Evolutionary conservation across 768 basidiomycete species (phyloP).

Genomic region (Termitomyces eurrhizus): DNA sequence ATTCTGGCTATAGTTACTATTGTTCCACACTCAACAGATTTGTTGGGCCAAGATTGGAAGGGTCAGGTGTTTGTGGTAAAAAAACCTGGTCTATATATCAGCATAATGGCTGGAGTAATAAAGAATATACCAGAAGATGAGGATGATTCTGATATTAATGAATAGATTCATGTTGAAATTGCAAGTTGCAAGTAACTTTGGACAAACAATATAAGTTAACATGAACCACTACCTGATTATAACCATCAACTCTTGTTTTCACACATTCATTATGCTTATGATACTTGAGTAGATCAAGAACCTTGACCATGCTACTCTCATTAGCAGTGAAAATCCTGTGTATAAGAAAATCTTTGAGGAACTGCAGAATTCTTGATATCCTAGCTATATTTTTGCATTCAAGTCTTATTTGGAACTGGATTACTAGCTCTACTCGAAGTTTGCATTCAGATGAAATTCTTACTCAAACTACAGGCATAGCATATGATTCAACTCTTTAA

Average conservation of each 20-base stretch:
- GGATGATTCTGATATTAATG: no score
- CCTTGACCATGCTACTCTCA: constrained; percentile 15
- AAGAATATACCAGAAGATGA: no score
- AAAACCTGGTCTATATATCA: constrained; percentile 15
- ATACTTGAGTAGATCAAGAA: constrained; percentile 6
- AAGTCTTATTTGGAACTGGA: neutral
- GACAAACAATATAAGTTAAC: neutral
- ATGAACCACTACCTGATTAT: neutral
- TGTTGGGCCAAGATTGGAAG: constrained; percentile 12
- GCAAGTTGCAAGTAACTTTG: no score
- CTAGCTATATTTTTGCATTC: neutral
- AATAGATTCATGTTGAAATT: no score
- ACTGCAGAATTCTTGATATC: neutral
- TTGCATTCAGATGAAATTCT: neutral
- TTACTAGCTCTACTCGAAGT: neutral
- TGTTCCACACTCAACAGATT: constrained; percentile 10
- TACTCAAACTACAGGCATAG: neutral
- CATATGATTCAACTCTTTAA: neutral
- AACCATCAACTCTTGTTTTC: neutral
- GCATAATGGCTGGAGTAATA: constrained; percentile 10
- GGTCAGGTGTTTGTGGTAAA: constrained; percentile 14
- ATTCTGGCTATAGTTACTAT: neutral
- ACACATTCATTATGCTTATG: constrained; percentile 4
- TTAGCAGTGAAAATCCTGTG: neutral
- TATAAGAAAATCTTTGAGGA: neutral